These are phyloP conservation scores for Arthroderma sp. DNA, from an alignment of 2,329 filamentous ascomycete species.

Conservation along the genomic window DNA sequence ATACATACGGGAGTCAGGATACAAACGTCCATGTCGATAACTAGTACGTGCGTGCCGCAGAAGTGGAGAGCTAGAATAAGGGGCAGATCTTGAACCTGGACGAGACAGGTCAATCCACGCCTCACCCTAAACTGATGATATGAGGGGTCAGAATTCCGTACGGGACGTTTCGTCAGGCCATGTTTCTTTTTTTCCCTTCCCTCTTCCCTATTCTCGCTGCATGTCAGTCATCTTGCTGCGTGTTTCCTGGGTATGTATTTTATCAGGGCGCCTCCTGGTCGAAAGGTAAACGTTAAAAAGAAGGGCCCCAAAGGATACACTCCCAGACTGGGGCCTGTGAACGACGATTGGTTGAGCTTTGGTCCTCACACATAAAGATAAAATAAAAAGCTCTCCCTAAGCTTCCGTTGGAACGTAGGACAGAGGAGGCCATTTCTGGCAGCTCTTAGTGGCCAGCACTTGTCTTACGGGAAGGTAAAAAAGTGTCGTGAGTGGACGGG, in stretches of 20 bases:
- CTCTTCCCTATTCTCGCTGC: background rate
- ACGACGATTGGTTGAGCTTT: background rate
- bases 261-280: background rate
- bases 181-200: background rate
- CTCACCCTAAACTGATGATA: constrained; percentile 9
- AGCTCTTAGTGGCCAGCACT: background rate
- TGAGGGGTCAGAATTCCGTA: constrained; percentile 7
- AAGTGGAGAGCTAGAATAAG: background rate
- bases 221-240: background rate
- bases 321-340: background rate
- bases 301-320: background rate
- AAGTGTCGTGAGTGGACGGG: background rate
- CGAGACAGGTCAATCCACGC: constrained; percentile 9
- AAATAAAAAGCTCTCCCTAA: background rate
- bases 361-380: background rate
- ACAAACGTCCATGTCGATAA: background rate
- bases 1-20: background rate
- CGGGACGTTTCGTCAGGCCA: too few relatives aligned
- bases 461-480: background rate
- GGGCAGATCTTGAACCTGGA: background rate
- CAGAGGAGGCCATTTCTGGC: background rate
- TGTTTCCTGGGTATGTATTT: background rate
- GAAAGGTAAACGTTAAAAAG: background rate
- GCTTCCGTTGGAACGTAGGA: background rate
- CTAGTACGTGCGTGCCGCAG: background rate